These are phyloP conservation scores for Epithele typhae DNA, from an alignment of 768 basidiomycete genomes.

Conservation along the genomic window DNA sequence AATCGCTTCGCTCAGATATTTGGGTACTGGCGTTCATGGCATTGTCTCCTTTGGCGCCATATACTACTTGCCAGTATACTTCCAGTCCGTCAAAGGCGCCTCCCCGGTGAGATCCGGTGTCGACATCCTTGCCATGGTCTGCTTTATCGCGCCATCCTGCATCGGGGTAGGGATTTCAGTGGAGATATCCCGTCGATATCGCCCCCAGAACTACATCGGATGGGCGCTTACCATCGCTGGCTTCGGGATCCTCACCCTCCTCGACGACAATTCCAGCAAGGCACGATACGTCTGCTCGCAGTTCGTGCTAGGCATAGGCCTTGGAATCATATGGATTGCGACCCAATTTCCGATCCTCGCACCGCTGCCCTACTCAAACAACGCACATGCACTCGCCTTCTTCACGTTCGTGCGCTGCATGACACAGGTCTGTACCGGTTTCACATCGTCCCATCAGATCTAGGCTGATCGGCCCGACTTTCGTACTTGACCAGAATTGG, in stretches of 20 bases:
- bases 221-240: conserved; percentile 34
- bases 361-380: conserved; percentile 24
- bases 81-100: conserved; percentile 37
- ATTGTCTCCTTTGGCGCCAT: conserved; percentile 20
- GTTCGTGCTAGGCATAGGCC: conserved; percentile 24
- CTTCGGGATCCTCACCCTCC: conserved; percentile 30
- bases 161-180: conserved; percentile 32
- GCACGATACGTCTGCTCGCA: conserved; percentile 16
- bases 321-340: conserved; percentile 20
- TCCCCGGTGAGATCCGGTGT: conserved; percentile 35
- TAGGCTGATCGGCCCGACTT: no score
- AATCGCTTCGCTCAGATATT: conserved; percentile 23
- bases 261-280: conserved; percentile 18
- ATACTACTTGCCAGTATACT: conserved; percentile 41
- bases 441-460: no score
- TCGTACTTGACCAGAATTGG: conserved; percentile 20
- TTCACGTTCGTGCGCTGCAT: conserved; percentile 23
- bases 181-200: conserved; percentile 28
- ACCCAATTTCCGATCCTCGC: conserved; percentile 9
- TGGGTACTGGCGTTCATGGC: conserved; percentile 29
- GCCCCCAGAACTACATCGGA: conserved; percentile 29
- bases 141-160: conserved; percentile 33
- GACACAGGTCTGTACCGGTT: conserved; percentile 14
- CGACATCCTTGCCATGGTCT: conserved; percentile 28
- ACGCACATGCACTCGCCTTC: conserved; percentile 31